Conservation (phyloP, 1,284 basidiomycete genomes). For the Cutaneotrichosporon mucoides region DNA sequence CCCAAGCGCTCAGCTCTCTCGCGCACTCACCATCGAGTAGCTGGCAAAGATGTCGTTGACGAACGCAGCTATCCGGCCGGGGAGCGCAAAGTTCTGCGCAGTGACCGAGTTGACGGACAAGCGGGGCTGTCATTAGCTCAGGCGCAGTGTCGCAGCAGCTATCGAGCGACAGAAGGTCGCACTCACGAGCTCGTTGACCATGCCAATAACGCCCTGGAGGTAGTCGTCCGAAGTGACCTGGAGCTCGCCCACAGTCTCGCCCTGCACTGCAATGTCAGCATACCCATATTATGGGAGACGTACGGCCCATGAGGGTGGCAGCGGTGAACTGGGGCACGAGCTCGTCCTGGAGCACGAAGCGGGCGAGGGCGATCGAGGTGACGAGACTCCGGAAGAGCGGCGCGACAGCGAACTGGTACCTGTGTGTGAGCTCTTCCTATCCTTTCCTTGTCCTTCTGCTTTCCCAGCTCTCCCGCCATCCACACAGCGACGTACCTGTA, state of each 20-base stretch:
- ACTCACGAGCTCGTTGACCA: slow-evolving; percentile 49
- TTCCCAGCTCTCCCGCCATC: too few species aligned
- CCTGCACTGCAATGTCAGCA: slow-evolving; percentile 25
- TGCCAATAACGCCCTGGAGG: slow-evolving; percentile 49
- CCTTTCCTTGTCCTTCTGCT: too few species aligned
- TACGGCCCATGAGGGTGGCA: slow-evolving; percentile 42
- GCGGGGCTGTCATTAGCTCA: slow-evolving; percentile 39
- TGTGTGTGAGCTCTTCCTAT: too few species aligned
- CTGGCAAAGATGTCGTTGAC: slow-evolving; percentile 50
- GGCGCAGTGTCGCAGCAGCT: too few species aligned
- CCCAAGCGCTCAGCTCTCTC: neutral
- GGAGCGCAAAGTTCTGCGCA: slow-evolving; percentile 46
- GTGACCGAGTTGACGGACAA: slow-evolving; percentile 50
- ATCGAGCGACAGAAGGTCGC: too few species aligned
- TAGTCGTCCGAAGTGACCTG: slow-evolving; percentile 48
- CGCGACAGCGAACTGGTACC: slow-evolving; percentile 42
- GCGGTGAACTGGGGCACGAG: slow-evolving; percentile 40
- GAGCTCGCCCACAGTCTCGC: slow-evolving; percentile 35
- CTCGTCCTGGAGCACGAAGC: slow-evolving; percentile 46
- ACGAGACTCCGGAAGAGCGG: slow-evolving; percentile 40
- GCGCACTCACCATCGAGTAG: slow-evolving; percentile 46
- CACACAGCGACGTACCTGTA: slow-evolving; percentile 42
- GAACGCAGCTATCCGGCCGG: slow-evolving; percentile 47
- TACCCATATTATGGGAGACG: slow-evolving; percentile 10
- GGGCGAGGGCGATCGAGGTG: slow-evolving; percentile 39